These are phyloP conservation scores for Avena insularis DNA, from an alignment of 176 grass and related monocot species.

Conservation along the genomic window DNA sequence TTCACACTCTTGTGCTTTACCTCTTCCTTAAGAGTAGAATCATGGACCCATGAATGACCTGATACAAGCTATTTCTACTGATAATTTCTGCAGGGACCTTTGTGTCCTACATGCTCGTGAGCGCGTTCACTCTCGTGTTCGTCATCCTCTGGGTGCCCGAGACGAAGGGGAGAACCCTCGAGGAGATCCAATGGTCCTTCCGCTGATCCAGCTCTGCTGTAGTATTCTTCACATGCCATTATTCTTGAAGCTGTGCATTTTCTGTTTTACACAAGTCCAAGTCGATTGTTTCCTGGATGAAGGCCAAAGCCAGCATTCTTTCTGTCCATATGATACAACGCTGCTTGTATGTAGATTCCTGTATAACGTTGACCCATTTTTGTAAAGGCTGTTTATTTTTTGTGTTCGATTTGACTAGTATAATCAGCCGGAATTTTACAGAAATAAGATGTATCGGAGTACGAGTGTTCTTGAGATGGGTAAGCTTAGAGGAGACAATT, in stretches of 20 bases:
- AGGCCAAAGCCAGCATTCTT: constrained; percentile 23
- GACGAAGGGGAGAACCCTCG: constrained; percentile 87
- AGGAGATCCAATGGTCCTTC: constrained; percentile 96
- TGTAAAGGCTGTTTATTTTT: constrained; percentile 1
- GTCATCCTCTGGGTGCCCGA: constrained; percentile 87
- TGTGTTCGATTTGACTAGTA: not conserved
- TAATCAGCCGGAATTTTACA: not conserved
- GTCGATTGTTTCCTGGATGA: not conserved
- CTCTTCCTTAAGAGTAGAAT: constrained; percentile 3
- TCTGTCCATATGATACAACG: constrained; percentile 21
- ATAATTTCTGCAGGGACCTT: constrained; percentile 69
- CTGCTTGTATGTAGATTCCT: constrained; percentile 17
- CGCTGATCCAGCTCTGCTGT: constrained; percentile 33
- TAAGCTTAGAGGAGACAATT: not conserved
- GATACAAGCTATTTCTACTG: constrained; percentile 11
- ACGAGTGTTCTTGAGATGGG: not conserved
- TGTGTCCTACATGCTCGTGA: constrained; percentile 68
- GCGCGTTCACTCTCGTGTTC: constrained; percentile 67
- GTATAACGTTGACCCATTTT: constrained; percentile 14
- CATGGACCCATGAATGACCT: constrained; percentile 22
- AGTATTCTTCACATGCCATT: not conserved
- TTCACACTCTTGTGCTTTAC: constrained; percentile 20
- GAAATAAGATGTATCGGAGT: constrained; percentile 29
- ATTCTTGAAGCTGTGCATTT: not conserved
- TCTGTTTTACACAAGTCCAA: not conserved